Percentiles rank a stretch among this genome's conserved stretches.
These are phyloP conservation scores for Fusarium virguliforme DNA, from an alignment of 2,329 filamentous ascomycete species.

Conservation along the genomic window DNA sequence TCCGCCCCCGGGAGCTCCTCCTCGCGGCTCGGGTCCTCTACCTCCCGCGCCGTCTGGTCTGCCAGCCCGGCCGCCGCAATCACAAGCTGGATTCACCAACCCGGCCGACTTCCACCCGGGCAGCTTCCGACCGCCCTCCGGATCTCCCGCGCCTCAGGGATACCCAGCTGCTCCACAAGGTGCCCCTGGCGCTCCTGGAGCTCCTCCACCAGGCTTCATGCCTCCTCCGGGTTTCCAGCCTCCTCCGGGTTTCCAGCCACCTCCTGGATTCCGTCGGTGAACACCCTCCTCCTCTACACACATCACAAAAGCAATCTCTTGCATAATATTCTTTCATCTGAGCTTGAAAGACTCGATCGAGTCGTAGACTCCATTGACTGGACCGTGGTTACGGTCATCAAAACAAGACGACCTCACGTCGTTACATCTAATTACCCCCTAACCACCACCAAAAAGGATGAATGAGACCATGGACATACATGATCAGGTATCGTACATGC, in stretches of 20 bases:
- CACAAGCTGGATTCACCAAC: constrained; percentile 63
- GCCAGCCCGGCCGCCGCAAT: constrained; percentile 66
- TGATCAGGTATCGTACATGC: constrained; percentile 47
- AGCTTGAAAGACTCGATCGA: constrained; percentile 37
- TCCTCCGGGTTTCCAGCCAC: constrained; percentile 64
- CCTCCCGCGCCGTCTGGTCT: constrained; percentile 67
- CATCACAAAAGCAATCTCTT: constrained; percentile 31
- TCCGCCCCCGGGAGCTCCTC: constrained; percentile 49
- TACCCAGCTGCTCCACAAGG: constrained; percentile 58
- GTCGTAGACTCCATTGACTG: constrained; percentile 34
- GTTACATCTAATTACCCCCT: constrained; percentile 42
- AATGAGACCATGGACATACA: constrained; percentile 41
- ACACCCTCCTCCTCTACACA: constrained; percentile 20
- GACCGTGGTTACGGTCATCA: constrained; percentile 31
- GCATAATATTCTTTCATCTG: constrained; percentile 32
- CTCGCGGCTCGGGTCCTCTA: constrained; percentile 57
- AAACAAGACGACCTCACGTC: constrained; percentile 34
- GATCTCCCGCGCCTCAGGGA: constrained; percentile 57
- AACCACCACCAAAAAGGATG: constrained; percentile 24
- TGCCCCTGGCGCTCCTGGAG: constrained; percentile 52
- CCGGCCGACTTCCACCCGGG: constrained; percentile 66
- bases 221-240: constrained; percentile 63
- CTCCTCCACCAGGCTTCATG: constrained; percentile 61
- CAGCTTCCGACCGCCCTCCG: constrained; percentile 59
- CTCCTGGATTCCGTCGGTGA: constrained; percentile 62